Evolutionary conservation across 2,329 filamentous ascomycete species (phyloP), one percentile per base, ranked within the genome.

Genomic region (Geoglossum cookeanum): DNA sequence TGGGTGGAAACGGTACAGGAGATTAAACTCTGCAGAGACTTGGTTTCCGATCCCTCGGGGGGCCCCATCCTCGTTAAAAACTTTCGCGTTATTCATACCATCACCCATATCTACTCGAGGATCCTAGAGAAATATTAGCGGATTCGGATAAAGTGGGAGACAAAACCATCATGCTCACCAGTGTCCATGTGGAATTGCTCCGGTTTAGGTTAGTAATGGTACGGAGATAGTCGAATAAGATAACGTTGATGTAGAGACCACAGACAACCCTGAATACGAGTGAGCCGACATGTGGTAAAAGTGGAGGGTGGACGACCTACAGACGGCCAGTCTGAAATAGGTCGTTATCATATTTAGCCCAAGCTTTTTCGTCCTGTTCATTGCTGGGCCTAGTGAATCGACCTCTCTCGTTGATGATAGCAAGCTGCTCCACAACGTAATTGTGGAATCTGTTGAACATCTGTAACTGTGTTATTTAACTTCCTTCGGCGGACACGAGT

Each of bases 11-110:
- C 87, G 78, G 68, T 94, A 94, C 62, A 85, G 84, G 9, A 94
- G 75, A 66, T 92, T 94, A 74, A 94, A 94, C 71, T 94, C 88
- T 3, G 85, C 86, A 0, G 86, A 90, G 4, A 91, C 86, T 61
- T 85, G 81, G 64, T 92, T 94, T 55, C 88, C 88, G 0, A 85
- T 79, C 47, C 86, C 88, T 27, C 80, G 75, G 49, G 85, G 80
- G 0, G 83, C 78, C 0, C 79, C 77, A 1, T 75, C 75, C 44
- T 77, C 80, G 55, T 27, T 22, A 44, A 51, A 22, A 39, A 13
- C 3, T 11, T 44, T 45, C 22, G 22, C 22, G 22, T 22, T 22
- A 22, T 22, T 22, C 22, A 22, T 22, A 2, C 22, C 22, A 22
- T 22, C 22, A 2, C 22, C 22, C 22, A 22, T 22, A 22, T 22